Base-by-base conservation (phyloP, 2,329 filamentous ascomycete genomes). In the Didymella pomorum region DNA sequence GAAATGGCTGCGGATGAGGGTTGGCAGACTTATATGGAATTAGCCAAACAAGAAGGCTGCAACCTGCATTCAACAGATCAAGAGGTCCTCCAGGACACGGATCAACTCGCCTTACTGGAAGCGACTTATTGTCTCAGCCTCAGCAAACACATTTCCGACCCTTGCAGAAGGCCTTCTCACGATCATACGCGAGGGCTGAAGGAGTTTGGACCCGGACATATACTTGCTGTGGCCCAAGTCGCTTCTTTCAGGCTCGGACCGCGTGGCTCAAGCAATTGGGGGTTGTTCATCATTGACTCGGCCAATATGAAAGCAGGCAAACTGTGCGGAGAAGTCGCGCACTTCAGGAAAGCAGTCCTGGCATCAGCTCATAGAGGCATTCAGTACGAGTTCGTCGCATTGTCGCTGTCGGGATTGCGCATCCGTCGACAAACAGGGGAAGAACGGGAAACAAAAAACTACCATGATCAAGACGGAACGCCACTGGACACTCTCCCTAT, bases 301-400 rank as follows among this genome's bases (percentile, higher is more conserved):
- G 20, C 31, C 31, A 12, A 25, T 8, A n/a, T 4, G 11, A 9
- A n/a, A 2, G 31, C 21, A 20, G 45, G 45, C n/a, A 20, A 48
- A 18, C 20, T 48, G 12, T 35, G 29, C 20, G 45, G 45, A 35
- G 18, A 48, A 20, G 9, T 48, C 29, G 25, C 29, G 6, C 20
- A 25, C 7, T 48, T n/a, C 29, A 35, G 29, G 11, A n/a, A 37
- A 10, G 29, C 25, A 35, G 29, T 18, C 31, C 14, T 44, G 42
- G 21, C 42, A n/a, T 23, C 14, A 3, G 4, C n/a, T 11, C 25
- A 37, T 12, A 48, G 7, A 25, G 20, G 26, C 7, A 4, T 25
- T n/a, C 45, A 21, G 18, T 48, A 48, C 20, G 45, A 48, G 29
- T 48, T 48, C n/a, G 12, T 37, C 29, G 45, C 45, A 16, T 2